Conservation (phyloP, 352 stramenopile genomes). For the Globisporangium parvum region DNA sequence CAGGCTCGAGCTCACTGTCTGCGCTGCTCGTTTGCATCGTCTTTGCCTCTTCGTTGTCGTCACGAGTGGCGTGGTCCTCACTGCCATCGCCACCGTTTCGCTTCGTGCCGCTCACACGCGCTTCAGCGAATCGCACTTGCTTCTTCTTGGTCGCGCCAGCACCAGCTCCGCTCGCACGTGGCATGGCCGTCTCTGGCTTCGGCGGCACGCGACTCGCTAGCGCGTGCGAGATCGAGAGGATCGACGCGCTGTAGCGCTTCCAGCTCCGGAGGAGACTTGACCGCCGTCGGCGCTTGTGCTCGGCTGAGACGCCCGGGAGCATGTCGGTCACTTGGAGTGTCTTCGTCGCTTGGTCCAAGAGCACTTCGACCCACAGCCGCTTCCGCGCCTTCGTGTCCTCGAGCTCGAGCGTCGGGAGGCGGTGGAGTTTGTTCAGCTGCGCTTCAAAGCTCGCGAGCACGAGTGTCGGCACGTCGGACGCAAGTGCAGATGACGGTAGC, state of each 20-base stretch:
- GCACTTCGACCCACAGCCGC: constrained; percentile 70
- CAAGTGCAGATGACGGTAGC: not conserved
- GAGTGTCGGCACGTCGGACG: constrained; percentile 6
- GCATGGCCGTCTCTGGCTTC: not conserved
- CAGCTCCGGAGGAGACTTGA: constrained; percentile 70
- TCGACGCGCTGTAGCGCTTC: constrained; percentile 72
- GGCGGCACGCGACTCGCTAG: constrained; percentile 17
- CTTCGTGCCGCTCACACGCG: not conserved
- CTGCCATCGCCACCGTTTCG: not conserved
- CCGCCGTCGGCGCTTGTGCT: constrained; percentile 58
- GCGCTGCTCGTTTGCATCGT: not conserved
- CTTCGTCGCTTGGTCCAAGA: constrained; percentile 76
- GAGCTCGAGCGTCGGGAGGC: constrained; percentile 76
- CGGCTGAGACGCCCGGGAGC: constrained; percentile 60
- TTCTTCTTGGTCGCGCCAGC: constrained; percentile 33
- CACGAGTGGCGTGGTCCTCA: not conserved
- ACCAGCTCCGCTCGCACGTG: not conserved
- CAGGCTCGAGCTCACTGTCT: constrained; percentile 2
- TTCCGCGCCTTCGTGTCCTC: constrained; percentile 50
- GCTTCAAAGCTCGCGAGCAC: constrained; percentile 76
- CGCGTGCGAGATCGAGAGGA: constrained; percentile 58
- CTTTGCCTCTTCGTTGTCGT: constrained; percentile 11
- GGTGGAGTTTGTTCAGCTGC: constrained; percentile 73
- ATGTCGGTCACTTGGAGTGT: constrained; percentile 77
- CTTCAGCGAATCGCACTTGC: constrained; percentile 47